Percentiles rank a stretch among this genome's conserved stretches.
phyloP scores from a whole-genome alignment of 176 grass and related monocot species.

The Tillandsia leiboldiana region DNA sequence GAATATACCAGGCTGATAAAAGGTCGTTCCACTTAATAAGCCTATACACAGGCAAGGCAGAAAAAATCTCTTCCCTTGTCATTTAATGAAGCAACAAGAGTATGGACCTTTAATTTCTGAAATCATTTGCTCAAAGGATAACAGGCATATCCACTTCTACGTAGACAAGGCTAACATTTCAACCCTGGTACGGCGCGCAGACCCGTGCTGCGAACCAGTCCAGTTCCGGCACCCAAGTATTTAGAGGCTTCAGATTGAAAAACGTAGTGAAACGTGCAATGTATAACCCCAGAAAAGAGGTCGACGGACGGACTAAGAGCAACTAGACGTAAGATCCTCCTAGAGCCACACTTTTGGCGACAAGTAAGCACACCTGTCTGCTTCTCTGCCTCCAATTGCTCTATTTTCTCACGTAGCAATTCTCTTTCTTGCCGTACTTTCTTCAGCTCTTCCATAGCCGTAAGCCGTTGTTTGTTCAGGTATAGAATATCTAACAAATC shows the following conservation, averaged over 20 bases:
- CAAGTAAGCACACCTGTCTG: conserved; percentile 4
- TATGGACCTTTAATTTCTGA: too few relatives aligned
- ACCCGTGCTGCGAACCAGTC: too few relatives aligned
- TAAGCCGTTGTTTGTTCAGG: conserved; percentile 39
- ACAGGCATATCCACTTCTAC: too few relatives aligned
- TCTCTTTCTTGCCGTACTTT: conserved; percentile 33
- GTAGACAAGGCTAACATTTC: too few relatives aligned
- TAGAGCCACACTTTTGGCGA: not conserved
- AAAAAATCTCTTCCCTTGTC: too few relatives aligned
- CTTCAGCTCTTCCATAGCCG: conserved; percentile 35
- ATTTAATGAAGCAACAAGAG: too few relatives aligned
- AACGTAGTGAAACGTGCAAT: not conserved
- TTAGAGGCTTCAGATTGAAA: not conserved
- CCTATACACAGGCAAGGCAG: too few relatives aligned
- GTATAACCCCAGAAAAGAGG: not conserved
- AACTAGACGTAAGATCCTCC: not conserved
- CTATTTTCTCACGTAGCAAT: conserved; percentile 27
- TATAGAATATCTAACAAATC: conserved; percentile 33
- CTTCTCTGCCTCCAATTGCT: conserved; percentile 21
- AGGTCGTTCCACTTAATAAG: not conserved
- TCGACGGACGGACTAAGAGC: not conserved
- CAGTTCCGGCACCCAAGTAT: not conserved
- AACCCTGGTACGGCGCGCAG: too few relatives aligned
- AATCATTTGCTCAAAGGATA: too few relatives aligned
- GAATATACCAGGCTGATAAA: not conserved